A percentile compares a stretch with the other conserved stretches of the same genome.
These are phyloP conservation scores for Ganoderma multipileum DNA, from an alignment of 1,284 basidiomycete genomes.

Conservation along the genomic window DNA sequence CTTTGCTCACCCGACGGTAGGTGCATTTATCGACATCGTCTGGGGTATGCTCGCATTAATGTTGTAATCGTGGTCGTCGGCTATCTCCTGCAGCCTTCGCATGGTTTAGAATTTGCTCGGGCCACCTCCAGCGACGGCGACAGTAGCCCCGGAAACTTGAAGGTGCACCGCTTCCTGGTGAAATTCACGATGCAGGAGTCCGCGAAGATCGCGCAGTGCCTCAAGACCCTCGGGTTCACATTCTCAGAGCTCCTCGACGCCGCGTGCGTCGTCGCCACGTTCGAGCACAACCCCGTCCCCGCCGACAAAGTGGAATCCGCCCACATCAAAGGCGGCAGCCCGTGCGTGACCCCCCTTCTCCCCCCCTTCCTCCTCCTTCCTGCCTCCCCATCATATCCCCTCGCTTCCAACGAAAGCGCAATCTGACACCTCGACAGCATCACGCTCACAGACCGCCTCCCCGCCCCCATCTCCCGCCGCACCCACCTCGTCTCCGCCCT, in stretches of 20 bases:
- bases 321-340: background rate
- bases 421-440: background rate
- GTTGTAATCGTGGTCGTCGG: background rate
- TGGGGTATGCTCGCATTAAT: background rate
- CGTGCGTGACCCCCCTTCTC: background rate
- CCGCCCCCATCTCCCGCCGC: background rate
- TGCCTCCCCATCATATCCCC: too few relatives aligned
- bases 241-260: conserved; percentile 1
- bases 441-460: background rate
- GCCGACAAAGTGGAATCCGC: background rate
- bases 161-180: background rate
- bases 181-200: background rate
- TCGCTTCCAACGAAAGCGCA: background rate
- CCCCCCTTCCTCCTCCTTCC: background rate
- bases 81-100: background rate
- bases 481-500: background rate
- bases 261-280: background rate
- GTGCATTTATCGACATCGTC: background rate
- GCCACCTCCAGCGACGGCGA: too few relatives aligned
- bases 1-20: background rate
- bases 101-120: background rate
- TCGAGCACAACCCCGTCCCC: background rate
- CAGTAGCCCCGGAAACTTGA: background rate
- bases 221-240: conserved; percentile 1
- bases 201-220: background rate